Conservation (phyloP, 805 yeast genomes). For the Nakazawaea ernobii region DNA sequence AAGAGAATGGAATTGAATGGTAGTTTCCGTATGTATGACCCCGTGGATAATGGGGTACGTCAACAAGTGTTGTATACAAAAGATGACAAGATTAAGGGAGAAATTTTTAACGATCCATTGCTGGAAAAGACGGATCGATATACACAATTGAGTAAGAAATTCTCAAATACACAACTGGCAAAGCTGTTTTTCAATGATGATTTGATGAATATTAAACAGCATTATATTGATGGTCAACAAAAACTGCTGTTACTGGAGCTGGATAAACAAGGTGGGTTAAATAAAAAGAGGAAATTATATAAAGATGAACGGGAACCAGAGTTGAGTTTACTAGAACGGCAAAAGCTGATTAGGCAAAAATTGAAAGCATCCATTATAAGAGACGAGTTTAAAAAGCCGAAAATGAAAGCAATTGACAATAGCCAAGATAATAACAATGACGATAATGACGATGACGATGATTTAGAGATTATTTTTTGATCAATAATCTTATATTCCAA, state of each 20-base stretch:
- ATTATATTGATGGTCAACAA: neutral
- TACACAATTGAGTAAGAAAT: constrained; percentile 22
- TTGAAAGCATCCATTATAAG: constrained; percentile 3
- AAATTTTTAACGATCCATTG: constrained; percentile 19
- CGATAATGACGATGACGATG: constrained; percentile 5
- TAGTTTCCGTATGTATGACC: constrained; percentile 49
- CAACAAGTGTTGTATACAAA: constrained; percentile 34
- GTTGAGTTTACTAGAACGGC: neutral
- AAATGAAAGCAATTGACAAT: neutral
- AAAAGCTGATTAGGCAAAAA: constrained; percentile 3
- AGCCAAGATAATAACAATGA: neutral
- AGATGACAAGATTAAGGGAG: constrained; percentile 19
- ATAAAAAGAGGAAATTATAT: neutral
- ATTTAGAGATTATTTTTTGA: constrained; percentile 7
- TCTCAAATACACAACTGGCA: constrained; percentile 36
- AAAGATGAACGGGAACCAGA: neutral
- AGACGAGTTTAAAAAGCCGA: neutral
- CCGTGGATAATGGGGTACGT: constrained; percentile 37
- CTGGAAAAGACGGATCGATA: constrained; percentile 18
- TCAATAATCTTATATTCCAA: neutral
- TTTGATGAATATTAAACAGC: constrained; percentile 38
- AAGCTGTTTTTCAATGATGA: constrained; percentile 46
- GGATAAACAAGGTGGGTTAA: neutral
- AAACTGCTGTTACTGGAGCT: neutral
- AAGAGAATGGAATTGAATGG: constrained; percentile 75